Evolutionary conservation across 2,329 filamentous ascomycete genomes (phyloP).

Genomic region (Talaromyces sp.): DNA sequence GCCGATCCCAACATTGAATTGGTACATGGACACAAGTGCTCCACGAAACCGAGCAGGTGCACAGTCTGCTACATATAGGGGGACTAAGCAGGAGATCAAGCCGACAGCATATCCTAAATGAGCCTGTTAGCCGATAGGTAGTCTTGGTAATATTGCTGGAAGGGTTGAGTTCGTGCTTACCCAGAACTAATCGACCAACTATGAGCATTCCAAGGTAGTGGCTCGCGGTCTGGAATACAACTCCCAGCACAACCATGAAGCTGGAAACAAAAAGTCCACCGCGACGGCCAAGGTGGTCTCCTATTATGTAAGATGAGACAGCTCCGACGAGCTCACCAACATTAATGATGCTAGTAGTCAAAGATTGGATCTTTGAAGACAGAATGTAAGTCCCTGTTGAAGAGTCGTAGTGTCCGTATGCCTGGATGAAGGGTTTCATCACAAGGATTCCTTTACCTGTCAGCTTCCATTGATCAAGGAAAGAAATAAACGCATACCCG

Average conservation of each 20-base stretch:
- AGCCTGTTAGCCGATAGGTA: background rate
- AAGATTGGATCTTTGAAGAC: background rate
- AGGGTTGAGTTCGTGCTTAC: background rate
- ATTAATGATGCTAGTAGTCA: slow-evolving; percentile 8
- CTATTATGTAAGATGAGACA: background rate
- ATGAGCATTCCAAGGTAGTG: slow-evolving; percentile 60
- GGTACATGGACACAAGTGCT: slow-evolving; percentile 74
- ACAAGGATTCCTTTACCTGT: background rate
- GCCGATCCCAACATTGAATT: slow-evolving; percentile 79
- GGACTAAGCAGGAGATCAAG: slow-evolving; percentile 75
- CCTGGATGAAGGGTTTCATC: slow-evolving; percentile 1
- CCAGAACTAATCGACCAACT: slow-evolving; percentile 69
- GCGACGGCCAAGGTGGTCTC: slow-evolving; percentile 62
- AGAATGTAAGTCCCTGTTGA: background rate
- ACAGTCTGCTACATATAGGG: slow-evolving; percentile 85
- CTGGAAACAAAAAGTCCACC: slow-evolving; percentile 69
- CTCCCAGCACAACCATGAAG: slow-evolving; percentile 65
- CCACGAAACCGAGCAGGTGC: slow-evolving; percentile 70
- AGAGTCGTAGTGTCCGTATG: slow-evolving; percentile 5
- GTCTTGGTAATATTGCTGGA: background rate
- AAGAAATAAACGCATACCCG: background rate
- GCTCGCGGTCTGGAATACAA: slow-evolving; percentile 62
- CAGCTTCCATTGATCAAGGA: background rate
- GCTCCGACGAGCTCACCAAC: slow-evolving; percentile 5
- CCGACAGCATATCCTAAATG: slow-evolving; percentile 65